Base-by-base conservation (phyloP, 768 basidiomycete species). In the Chiua virens region DNA sequence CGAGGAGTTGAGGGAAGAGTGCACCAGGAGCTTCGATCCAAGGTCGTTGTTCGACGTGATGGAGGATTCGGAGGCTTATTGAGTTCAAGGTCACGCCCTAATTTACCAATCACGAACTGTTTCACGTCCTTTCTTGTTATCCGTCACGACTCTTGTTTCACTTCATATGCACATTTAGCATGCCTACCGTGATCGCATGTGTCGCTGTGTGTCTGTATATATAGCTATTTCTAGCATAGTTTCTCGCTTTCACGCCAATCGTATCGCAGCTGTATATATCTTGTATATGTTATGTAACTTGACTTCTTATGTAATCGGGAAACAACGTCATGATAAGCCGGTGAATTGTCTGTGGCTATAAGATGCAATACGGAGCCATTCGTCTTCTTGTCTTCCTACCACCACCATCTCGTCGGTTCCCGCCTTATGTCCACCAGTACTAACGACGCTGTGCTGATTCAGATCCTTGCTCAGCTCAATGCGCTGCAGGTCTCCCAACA, bases 401-500 rank as follows among this genome's bases (percentile, higher is more conserved):
- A 55, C 50, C 52, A 50, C 17, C 52, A 59, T 51, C 53, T 20
- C 37, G 20, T 57, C 53, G 9, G 48, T 36, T 27, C 28, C 28
- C 36, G 22, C 32, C 32, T 10, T 49, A 68, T 70, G 67, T 56
- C 68, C 15, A 46, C 79, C 45, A 21, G 32, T 8, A 50, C 55
- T 40, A 54, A 55, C 49, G 85, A 88, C 52, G 81, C 83, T 13
- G 67, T 85, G 8, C 73, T 93, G 42, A 77, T 79, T 0, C 86
- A 91, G 67, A 92, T 93, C 49, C 75, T 92, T 9, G 71, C 74
- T 7, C 85, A 86, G 70, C 79, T 93, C 47, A 77, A 86, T 58
- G 74, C 80, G 5, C 75, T 93, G 61, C 86, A 89, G 66, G 69
- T 85, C 42, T 82, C 82, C 43, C 89, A 92, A 64, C 87, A 90